phyloP scores from a whole-genome alignment of 139 green algal species.

The Chlamydomonas eustigma region DNA sequence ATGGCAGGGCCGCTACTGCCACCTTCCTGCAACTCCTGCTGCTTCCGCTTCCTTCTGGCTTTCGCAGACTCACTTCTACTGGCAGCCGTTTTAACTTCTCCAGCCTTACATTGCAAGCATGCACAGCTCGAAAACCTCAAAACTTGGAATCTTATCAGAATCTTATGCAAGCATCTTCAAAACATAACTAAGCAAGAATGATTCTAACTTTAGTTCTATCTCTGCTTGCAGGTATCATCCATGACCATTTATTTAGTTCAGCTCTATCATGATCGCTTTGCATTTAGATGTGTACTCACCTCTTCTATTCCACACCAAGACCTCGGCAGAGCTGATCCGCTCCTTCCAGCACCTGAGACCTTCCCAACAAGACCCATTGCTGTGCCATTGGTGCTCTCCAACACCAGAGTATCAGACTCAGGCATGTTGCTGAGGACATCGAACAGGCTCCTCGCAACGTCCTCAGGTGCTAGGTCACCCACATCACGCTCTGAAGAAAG shows the following conservation, averaged over 20 bases:
- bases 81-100: conserved; percentile 28
- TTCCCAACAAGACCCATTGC: too few relatives aligned
- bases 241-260: too few relatives aligned
- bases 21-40: conserved; percentile 15
- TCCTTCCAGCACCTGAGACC: neutral
- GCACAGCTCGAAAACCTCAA: neutral
- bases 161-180: too few relatives aligned
- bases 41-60: conserved; percentile 58
- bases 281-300: neutral
- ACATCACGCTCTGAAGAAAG: too few relatives aligned
- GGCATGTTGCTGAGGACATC: conserved; percentile 33
- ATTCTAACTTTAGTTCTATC: too few relatives aligned
- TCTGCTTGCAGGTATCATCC: too few relatives aligned
- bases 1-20: too few relatives aligned
- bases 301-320: conserved; percentile 6
- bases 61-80: conserved; percentile 47
- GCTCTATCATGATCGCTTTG: neutral
- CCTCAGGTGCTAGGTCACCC: neutral
- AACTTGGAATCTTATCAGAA: too few relatives aligned
- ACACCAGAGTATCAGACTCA: too few relatives aligned
- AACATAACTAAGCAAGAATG: too few relatives aligned
- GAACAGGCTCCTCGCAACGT: conserved; percentile 34
- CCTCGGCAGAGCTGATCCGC: neutral
- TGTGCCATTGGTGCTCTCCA: too few relatives aligned
- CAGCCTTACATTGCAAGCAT: neutral